phyloP scores from a whole-genome alignment of 2,329 filamentous ascomycete species.

The Diaporthe citri region DNA sequence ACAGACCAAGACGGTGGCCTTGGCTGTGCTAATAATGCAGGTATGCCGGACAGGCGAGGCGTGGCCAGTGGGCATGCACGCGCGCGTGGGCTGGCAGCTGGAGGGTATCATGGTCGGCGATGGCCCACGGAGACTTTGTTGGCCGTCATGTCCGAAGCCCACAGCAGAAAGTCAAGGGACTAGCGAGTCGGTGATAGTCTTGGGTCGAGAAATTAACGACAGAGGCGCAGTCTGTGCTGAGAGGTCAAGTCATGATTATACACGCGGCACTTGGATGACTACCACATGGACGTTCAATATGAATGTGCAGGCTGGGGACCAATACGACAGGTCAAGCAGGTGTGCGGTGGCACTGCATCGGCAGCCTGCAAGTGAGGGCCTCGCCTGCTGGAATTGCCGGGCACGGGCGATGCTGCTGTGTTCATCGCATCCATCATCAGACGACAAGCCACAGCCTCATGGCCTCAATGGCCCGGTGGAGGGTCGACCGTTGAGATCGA shows the following conservation, averaged over 20 bases:
- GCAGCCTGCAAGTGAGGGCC: constrained; percentile 17
- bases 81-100: neutral
- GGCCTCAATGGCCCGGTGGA: neutral
- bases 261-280: neutral
- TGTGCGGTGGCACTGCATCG: constrained; percentile 24
- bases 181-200: neutral
- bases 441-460: constrained; percentile 8
- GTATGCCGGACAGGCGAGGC: constrained; percentile 8
- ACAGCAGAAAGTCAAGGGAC: neutral
- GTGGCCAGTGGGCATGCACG: neutral
- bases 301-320: neutral
- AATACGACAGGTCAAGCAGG: constrained; percentile 1
- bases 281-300: neutral
- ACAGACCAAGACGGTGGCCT: constrained; percentile 7
- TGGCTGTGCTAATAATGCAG: constrained; percentile 30
- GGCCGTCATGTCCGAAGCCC: neutral
- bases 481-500: neutral
- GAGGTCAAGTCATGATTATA: constrained; percentile 6
- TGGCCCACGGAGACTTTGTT: neutral
- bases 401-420: neutral
- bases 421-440: constrained; percentile 27
- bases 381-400: constrained; percentile 10
- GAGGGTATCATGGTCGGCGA: neutral
- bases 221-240: constrained; percentile 15
- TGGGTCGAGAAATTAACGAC: neutral